Conservation (phyloP, 108 stramenopile species). For the Fistulifera pelliculosa region DNA sequence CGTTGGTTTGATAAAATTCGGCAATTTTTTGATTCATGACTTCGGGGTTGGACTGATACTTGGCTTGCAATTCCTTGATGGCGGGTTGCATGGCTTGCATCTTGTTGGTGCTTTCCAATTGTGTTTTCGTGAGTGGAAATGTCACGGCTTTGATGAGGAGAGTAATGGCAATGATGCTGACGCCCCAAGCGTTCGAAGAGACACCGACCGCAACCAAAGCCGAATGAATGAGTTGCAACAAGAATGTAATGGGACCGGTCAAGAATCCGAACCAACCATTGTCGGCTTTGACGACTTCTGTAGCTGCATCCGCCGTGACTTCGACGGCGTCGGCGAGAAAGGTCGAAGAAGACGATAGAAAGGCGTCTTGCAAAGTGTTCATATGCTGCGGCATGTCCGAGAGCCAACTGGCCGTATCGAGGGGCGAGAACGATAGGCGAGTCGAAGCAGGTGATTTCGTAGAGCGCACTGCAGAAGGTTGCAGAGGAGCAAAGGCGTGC, state of each 20-base stretch:
- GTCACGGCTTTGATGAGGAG: constrained; percentile 83
- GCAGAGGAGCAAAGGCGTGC: too few relatives aligned
- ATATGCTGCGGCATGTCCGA: constrained; percentile 37
- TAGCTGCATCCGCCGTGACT: constrained; percentile 18
- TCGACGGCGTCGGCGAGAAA: constrained; percentile 34
- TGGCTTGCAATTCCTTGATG: constrained; percentile 87
- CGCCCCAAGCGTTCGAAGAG: constrained; percentile 74
- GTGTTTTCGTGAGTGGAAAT: constrained; percentile 85
- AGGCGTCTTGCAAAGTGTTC: constrained; percentile 36
- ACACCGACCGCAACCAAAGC: constrained; percentile 51
- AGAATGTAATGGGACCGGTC: constrained; percentile 50
- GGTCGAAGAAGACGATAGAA: constrained; percentile 37
- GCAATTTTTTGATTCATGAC: constrained; percentile 94
- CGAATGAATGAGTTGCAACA: constrained; percentile 59
- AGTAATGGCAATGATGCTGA: constrained; percentile 89
- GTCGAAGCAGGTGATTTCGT: too few relatives aligned
- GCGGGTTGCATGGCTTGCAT: constrained; percentile 89
- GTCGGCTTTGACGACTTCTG: constrained; percentile 27
- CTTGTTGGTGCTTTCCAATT: constrained; percentile 88
- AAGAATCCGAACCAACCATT: constrained; percentile 91
- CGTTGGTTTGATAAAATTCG: constrained; percentile 84
- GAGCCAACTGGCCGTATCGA: too few relatives aligned
- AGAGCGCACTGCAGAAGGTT: too few relatives aligned
- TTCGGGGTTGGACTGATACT: constrained; percentile 90
- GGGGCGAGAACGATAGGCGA: too few relatives aligned